Percentiles rank a stretch among this genome's conserved stretches.
Evolutionary conservation across 2,329 filamentous ascomycete genomes (phyloP).

Genomic region (Trichoderma arundinaceum): DNA sequence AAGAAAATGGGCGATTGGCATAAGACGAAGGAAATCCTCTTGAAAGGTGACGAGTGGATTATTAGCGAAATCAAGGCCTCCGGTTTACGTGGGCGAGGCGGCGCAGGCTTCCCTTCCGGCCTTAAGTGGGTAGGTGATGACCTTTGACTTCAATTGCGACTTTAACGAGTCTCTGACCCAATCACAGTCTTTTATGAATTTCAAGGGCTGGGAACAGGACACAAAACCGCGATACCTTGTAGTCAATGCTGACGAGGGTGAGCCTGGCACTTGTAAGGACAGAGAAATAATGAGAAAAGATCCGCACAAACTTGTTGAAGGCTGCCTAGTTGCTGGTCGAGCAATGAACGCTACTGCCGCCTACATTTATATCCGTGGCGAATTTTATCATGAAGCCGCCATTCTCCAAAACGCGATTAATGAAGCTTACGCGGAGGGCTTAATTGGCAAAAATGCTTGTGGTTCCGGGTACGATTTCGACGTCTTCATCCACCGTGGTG

Average conservation of each 20-base stretch:
- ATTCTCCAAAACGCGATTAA: constrained; percentile 95
- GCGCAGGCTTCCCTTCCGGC: constrained; percentile 96
- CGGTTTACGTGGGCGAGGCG: constrained; percentile 91
- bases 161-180: constrained; percentile 3
- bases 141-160: neutral
- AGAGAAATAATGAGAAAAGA: constrained; percentile 99
- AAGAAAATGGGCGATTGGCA: constrained; percentile 99
- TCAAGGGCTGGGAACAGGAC: constrained; percentile 99
- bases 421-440: constrained; percentile 91
- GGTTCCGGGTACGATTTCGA: constrained; percentile 97
- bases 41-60: constrained; percentile 99
- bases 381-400: constrained; percentile 95
- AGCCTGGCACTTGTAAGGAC: constrained; percentile 99
- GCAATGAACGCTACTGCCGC: constrained; percentile 99
- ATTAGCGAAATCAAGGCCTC: constrained; percentile 97
- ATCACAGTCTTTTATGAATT: constrained; percentile 96
- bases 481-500: constrained; percentile 93
- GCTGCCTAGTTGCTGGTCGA: constrained; percentile 91
- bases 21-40: constrained; percentile 97
- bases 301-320: constrained; percentile 97
- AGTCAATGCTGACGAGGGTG: constrained; percentile 97
- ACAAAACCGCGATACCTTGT: constrained; percentile 94
- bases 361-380: constrained; percentile 99
- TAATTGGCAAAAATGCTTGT: constrained; percentile 98
- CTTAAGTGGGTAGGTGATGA: constrained; percentile 86